These are phyloP conservation scores for Penicillium verrucosum DNA, from an alignment of 2,329 filamentous ascomycete genomes.

Conservation along the genomic window DNA sequence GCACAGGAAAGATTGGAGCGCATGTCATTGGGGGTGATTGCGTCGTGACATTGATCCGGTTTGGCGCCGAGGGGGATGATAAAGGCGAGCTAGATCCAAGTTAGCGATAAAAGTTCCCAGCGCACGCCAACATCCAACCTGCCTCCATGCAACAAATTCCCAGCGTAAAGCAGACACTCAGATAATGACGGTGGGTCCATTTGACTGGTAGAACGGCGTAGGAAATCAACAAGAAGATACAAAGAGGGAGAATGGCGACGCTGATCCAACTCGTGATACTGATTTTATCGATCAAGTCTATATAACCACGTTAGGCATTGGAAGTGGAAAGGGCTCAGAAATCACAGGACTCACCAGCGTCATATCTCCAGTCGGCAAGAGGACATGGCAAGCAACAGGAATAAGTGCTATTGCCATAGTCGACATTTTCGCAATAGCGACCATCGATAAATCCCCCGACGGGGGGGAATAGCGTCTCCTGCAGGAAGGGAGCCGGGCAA, in stretches of 20 bases:
- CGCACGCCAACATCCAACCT: constrained; percentile 35
- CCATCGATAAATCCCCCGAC: constrained; percentile 62
- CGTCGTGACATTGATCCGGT: constrained; percentile 79
- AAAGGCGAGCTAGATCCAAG: constrained; percentile 67
- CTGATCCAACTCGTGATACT: constrained; percentile 77
- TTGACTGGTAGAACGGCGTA: constrained; percentile 79
- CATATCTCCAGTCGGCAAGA: constrained; percentile 71
- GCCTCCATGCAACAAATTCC: constrained; percentile 77
- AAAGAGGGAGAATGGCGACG: constrained; percentile 67
- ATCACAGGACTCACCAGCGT: constrained; percentile 45
- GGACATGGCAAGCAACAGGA: constrained; percentile 90
- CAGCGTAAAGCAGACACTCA: constrained; percentile 80
- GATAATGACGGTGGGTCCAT: constrained; percentile 86
- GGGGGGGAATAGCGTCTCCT: constrained; percentile 57
- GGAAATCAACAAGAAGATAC: constrained; percentile 72
- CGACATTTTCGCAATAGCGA: constrained; percentile 56
- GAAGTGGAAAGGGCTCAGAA: background rate
- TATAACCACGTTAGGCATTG: constrained; percentile 9
- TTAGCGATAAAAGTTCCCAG: constrained; percentile 8
- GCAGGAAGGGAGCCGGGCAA: constrained; percentile 69
- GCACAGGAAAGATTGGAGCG: constrained; percentile 75
- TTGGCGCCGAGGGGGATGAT: constrained; percentile 78
- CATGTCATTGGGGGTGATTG: constrained; percentile 94
- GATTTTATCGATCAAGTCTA: constrained; percentile 56
- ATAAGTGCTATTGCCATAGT: constrained; percentile 45